A percentile compares a stretch with the other conserved stretches of the same genome.
These are phyloP conservation scores for Takashimella koratensis DNA, from an alignment of 1,284 basidiomycete genomes.

Conservation along the genomic window DNA sequence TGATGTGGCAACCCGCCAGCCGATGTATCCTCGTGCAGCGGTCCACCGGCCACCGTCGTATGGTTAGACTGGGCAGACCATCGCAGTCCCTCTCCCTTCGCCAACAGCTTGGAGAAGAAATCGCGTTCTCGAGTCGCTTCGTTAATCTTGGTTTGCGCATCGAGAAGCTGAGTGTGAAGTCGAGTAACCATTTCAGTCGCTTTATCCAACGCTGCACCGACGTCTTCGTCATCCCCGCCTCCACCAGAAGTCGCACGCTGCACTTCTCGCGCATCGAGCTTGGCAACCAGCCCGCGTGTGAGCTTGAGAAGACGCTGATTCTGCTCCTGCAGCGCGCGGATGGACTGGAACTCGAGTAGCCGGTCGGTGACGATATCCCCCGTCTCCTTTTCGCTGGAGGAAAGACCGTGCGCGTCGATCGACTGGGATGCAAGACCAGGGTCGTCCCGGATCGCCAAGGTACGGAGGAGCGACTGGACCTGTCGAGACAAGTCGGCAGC, in stretches of 20 bases:
- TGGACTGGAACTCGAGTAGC: constrained; percentile 80
- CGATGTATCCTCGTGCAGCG: constrained; percentile 16
- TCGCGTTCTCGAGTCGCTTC: constrained; percentile 85
- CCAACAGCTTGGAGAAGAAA: constrained; percentile 70
- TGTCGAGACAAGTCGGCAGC: constrained; percentile 84
- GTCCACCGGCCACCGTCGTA: constrained; percentile 7
- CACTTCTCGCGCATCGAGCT: constrained; percentile 72
- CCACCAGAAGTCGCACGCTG: constrained; percentile 59
- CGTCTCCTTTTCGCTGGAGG: neutral
- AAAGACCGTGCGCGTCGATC: constrained; percentile 53
- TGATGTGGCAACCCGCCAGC: constrained; percentile 14
- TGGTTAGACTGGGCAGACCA: constrained; percentile 18
- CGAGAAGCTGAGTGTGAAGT: constrained; percentile 68
- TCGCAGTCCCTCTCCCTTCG: constrained; percentile 40
- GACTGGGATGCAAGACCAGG: constrained; percentile 70
- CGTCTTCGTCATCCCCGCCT: constrained; percentile 59
- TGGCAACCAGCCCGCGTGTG: constrained; percentile 70
- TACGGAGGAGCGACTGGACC: constrained; percentile 71
- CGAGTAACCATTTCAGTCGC: constrained; percentile 67
- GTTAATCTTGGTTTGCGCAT: constrained; percentile 65
- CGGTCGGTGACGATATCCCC: constrained; percentile 83
- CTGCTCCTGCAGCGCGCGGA: constrained; percentile 77
- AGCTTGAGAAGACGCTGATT: constrained; percentile 84
- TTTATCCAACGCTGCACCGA: constrained; percentile 68
- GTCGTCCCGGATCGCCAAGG: constrained; percentile 75